A percentile compares a stretch with the other conserved stretches of the same genome.
phyloP scores from a whole-genome alignment of 2,329 filamentous ascomycete genomes.

The Claviceps africana region DNA sequence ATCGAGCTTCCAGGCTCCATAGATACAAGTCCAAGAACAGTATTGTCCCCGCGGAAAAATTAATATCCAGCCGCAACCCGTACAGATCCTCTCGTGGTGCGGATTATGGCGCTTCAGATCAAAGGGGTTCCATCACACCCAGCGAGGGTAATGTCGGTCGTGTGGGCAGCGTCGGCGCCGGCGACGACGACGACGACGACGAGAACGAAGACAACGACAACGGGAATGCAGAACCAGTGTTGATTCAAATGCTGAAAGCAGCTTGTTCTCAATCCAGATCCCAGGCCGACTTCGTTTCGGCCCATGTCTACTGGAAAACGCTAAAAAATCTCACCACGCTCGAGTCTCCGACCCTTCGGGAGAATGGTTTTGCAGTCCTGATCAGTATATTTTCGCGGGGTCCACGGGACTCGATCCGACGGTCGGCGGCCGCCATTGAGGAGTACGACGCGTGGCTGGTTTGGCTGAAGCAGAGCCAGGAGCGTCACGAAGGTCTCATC shows the following conservation, averaged over 20 bases:
- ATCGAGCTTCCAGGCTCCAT: constrained; percentile 48
- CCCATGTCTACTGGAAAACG: constrained; percentile 76
- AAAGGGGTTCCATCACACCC: neutral
- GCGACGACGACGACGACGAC: neutral
- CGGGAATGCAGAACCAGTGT: constrained; percentile 35
- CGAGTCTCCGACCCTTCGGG: constrained; percentile 44
- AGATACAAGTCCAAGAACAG: constrained; percentile 47
- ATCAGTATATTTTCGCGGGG: constrained; percentile 62
- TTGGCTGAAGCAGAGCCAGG: constrained; percentile 70
- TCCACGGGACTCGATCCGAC: constrained; percentile 53
- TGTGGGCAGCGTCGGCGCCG: neutral
- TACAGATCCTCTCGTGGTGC: constrained; percentile 24
- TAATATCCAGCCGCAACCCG: constrained; percentile 44
- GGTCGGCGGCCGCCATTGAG: constrained; percentile 58
- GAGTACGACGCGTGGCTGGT: constrained; percentile 72
- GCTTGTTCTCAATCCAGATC: constrained; percentile 65
- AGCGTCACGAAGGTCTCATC: constrained; percentile 59
- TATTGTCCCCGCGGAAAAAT: constrained; percentile 36
- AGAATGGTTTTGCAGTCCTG: constrained; percentile 56
- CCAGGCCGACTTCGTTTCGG: constrained; percentile 68
- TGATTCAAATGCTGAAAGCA: constrained; percentile 61
- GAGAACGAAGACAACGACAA: constrained; percentile 3
- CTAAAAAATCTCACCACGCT: constrained; percentile 57
- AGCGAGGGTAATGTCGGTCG: neutral
- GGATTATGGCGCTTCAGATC: constrained; percentile 6